Evolutionary conservation across 306 rosid genomes (phyloP), one percentile per base, ranked within the genome.

Genomic region (Citrullus colocynthis): DNA sequence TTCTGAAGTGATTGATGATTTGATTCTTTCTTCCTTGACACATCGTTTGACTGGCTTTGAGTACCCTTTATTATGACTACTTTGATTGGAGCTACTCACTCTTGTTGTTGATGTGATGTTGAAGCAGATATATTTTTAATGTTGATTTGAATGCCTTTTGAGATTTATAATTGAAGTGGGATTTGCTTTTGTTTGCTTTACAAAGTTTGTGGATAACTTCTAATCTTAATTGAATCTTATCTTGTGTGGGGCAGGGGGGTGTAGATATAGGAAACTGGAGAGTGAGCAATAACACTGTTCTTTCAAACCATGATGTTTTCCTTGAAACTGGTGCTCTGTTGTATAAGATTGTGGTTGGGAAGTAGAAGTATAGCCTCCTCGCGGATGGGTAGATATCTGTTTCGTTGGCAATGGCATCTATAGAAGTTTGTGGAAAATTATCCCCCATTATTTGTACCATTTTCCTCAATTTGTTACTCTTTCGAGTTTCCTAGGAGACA

Each of bases 51-150:
- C 14, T 71, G 17, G 9, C 34, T 73, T 34, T 72, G 42, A 72
- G 54, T 67, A 20, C 2, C 60, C 45, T 72, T 12, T 2, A 16
- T 30, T 70, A 11, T 42, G 13, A 12, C 57, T 70, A 21, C 56
- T 44, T 48, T 73, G 24, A 4, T 73, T 73, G 60, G 44, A 51
- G 44, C 37, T 72, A 28, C 16, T 73, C 16, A 5, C 37, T 17
- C 74, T 66, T 11, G 45, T 66, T 73, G 60, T 30, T 74, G 78
- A 52, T 52, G 52, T 32, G 77, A 74, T 52, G 77, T 32, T 74
- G 45, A 74, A 32, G 32, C 63, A 0, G 30, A 30, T 49, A 49
- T 49, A 24, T 9, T 52, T 72, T 71, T 71, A 24, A 44, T 71
- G 20, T 10, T 71, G 37, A 15, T 71, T 71, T 71, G 51, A 28